These are phyloP conservation scores for Exophiala spinifera DNA, from an alignment of 2,329 filamentous ascomycete species.

Conservation along the genomic window DNA sequence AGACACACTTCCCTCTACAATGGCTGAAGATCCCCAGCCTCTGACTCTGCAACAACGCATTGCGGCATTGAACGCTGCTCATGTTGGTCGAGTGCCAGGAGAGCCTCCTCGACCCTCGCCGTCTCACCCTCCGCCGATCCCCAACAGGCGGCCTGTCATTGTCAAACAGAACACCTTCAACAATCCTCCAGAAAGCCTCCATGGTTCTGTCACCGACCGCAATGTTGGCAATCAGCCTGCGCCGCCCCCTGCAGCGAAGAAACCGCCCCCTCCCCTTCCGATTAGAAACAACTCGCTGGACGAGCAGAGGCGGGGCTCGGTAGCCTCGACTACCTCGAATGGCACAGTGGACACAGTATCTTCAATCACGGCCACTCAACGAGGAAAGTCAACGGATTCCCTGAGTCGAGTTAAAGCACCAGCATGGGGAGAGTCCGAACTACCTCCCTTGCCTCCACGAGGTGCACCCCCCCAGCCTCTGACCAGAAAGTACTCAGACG, in stretches of 20 bases:
- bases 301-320: conserved; percentile 38
- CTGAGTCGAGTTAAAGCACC: conserved; percentile 51
- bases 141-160: conserved; percentile 31
- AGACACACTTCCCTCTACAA: conserved; percentile 16
- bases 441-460: conserved; percentile 56
- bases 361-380: conserved; percentile 15
- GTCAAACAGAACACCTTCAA: conserved; percentile 34
- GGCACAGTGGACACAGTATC: conserved; percentile 37
- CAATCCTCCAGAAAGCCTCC: conserved; percentile 35
- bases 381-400: conserved; percentile 32
- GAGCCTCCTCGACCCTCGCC: conserved; percentile 29
- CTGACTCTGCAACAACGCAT: conserved; percentile 47
- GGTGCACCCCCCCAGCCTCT: conserved; percentile 26
- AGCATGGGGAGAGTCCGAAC: conserved; percentile 53
- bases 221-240: conserved; percentile 30
- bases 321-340: conserved; percentile 49
- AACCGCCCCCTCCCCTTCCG: conserved; percentile 45
- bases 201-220: conserved; percentile 34
- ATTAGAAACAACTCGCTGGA: conserved; percentile 41
- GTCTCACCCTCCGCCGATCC: conserved; percentile 27
- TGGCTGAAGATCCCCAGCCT: conserved; percentile 43
- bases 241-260: conserved; percentile 26
- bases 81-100: conserved; percentile 37
- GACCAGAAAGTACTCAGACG: conserved; percentile 31
- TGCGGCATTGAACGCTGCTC: conserved; percentile 44